Evolutionary conservation across 805 yeast species (phyloP), one percentile per base, ranked within the genome.

Genomic region (Candida easanensis): DNA sequence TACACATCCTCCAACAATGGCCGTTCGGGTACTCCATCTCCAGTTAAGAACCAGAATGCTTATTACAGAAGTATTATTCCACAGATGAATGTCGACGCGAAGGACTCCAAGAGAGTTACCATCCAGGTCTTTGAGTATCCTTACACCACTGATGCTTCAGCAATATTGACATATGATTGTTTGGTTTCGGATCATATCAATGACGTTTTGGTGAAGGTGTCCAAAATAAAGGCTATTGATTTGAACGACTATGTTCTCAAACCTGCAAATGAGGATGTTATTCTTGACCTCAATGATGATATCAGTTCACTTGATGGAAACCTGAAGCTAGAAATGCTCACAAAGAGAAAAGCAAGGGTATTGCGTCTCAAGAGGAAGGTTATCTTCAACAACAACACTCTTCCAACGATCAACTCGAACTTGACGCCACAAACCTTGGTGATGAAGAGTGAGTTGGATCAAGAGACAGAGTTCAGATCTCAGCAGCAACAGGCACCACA

Each of bases 231-330:
- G 40, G 50, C 57, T 19, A 41, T 65, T 48, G 68, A 67, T 44
- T 64, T 68, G 1, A 62, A 54, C 22, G 65, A 64, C 27, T 70
- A 66, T 43, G 56, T 61, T 5, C 36, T 69, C 15, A 70, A 69
- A 45, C 48, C 65, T 0, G 50, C 56, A 2, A 65, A 60, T 13
- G 65, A 66, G 33, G 57, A 59, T 15, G 41, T 50, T 4, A 41
- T 58, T 1, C 44, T 66, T 7, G 69, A 70, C 43, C 47, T 68
- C n/a, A 65, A 68, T 30, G 71, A 67, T 38, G 61, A 66, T 3
- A 64, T 74, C 21, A 59, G 66, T 22, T 57, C 72, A 4, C 55
- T 76, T 10, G 74, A 71, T 49, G 73, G 71, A 4, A 61, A 64
- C 36, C 55, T 59, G 41, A 60, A 59, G 15, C 56, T 76, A 16